Base-by-base conservation (phyloP, 2,329 filamentous ascomycete genomes). In the Acrocalymma vagum region DNA sequence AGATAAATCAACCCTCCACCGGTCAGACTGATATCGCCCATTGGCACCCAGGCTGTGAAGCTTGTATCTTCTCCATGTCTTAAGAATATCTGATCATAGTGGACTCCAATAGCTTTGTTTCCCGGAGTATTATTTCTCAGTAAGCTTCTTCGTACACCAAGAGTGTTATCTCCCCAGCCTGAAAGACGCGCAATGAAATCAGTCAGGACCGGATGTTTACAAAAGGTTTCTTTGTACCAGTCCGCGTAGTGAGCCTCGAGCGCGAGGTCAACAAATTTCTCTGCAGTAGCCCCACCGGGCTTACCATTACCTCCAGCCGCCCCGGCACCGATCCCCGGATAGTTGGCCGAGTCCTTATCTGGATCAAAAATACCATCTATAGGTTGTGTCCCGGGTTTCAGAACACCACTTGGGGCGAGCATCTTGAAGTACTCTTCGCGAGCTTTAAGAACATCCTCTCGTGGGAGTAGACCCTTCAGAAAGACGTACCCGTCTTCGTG, bases 1-100 rank as follows among this genome's bases (percentile, higher is more conserved):
- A 84, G 66, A 44, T 84, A 85, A 1, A 84, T 82, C 38, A 85
- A 56, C 0, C 82, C 81, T 5, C 82, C 81, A 0, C 82, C 81
- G 29, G 78, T 73, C 5, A 83, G 37, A 14, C 72, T 69, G 4
- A 83, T 58, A 54, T 82, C 77, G 0, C 79, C 79, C 48, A 83
- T 79, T 0, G 80, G 77, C 0, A 83, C 75, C 80, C 80, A 84
- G 0, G 78, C 80, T 3, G 80, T 83, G 1, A 83, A 64, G 20
- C 72, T 75, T 0, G 78, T 80, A 2, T 77, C 74, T 33, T 81
- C 79, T 1, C 80, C 81, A 53, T 81, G 59, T 1, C 79, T 61
- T 31, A 83, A 59, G 51, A 83, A 83, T 15, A 78, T 81, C 62
- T 83, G 79, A 51, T 84, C 80, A 51, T 83, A 83, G 45, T 84